These are phyloP conservation scores for Epichloe elymi DNA, from an alignment of 2,329 filamentous ascomycete species.

Conservation along the genomic window DNA sequence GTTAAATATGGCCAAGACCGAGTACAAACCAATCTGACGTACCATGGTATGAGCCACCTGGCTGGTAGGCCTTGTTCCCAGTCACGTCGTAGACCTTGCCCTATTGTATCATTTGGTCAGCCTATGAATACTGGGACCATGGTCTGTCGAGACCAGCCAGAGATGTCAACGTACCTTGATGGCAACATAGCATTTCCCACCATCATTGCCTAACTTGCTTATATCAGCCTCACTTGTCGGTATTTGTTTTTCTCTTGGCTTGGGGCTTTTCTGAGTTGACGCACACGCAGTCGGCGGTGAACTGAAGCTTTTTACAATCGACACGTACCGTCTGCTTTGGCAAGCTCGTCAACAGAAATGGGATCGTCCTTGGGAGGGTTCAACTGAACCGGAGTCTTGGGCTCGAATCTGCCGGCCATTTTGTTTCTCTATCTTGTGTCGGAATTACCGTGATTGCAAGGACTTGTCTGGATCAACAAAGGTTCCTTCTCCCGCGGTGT, in stretches of 20 bases:
- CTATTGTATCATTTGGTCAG: slow-evolving; percentile 35
- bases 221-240: background rate
- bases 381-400: slow-evolving; percentile 63
- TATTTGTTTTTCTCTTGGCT: background rate
- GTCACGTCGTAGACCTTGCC: slow-evolving; percentile 91
- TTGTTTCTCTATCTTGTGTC: background rate
- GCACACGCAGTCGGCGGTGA: background rate
- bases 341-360: slow-evolving; percentile 68
- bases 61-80: slow-evolving; percentile 74
- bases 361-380: slow-evolving; percentile 76
- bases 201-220: slow-evolving; percentile 43
- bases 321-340: slow-evolving; percentile 65
- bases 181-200: slow-evolving; percentile 52
- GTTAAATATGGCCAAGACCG: background rate
- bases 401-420: slow-evolving; percentile 60
- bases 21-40: slow-evolving; percentile 18
- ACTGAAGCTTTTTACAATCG: background rate
- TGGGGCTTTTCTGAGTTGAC: background rate
- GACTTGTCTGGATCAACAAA: background rate
- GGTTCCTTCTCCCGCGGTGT: background rate
- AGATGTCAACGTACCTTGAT: slow-evolving; percentile 44
- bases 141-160: background rate
- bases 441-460: background rate
- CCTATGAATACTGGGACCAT: background rate
- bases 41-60: slow-evolving; percentile 79